phyloP scores from a whole-genome alignment of 1,139 yeast species.

The Blastobotrys malaysiensis region DNA sequence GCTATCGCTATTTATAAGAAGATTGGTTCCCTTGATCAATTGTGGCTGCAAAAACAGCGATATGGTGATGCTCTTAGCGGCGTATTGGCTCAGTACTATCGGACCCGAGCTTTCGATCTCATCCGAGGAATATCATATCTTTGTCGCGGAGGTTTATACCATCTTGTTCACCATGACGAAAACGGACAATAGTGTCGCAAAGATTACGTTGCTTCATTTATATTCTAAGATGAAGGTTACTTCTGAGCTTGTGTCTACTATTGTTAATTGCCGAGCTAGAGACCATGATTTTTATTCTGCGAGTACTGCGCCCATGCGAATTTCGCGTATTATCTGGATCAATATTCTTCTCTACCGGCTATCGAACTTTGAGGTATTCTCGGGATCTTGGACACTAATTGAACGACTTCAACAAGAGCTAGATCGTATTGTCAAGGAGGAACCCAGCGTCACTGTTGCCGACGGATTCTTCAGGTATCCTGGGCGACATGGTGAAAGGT shows the following conservation, averaged over 20 bases:
- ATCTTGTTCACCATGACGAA: background rate
- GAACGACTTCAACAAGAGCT: slow-evolving; percentile 1
- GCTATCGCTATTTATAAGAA: background rate
- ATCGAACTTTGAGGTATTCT: background rate
- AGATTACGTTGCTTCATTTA: background rate
- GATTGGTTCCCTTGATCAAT: background rate
- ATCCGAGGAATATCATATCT: background rate
- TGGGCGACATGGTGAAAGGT: background rate
- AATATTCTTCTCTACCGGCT: slow-evolving; percentile 4
- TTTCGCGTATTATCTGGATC: slow-evolving; percentile 7
- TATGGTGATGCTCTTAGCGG: background rate
- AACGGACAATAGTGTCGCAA: background rate
- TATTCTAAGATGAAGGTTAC: background rate
- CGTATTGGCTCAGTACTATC: background rate
- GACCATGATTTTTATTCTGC: slow-evolving; percentile 2
- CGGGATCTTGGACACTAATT: background rate
- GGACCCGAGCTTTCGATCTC: background rate
- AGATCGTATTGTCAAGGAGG: slow-evolving; percentile 2
- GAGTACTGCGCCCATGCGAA: background rate
- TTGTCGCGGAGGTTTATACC: background rate
- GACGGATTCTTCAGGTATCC: slow-evolving; percentile 6
- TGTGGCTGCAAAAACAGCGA: background rate
- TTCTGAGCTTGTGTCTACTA: background rate
- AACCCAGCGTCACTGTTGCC: background rate
- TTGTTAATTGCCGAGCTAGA: background rate